phyloP scores from a whole-genome alignment of 2,329 filamentous ascomycete genomes.

The Phoma herbarum region DNA sequence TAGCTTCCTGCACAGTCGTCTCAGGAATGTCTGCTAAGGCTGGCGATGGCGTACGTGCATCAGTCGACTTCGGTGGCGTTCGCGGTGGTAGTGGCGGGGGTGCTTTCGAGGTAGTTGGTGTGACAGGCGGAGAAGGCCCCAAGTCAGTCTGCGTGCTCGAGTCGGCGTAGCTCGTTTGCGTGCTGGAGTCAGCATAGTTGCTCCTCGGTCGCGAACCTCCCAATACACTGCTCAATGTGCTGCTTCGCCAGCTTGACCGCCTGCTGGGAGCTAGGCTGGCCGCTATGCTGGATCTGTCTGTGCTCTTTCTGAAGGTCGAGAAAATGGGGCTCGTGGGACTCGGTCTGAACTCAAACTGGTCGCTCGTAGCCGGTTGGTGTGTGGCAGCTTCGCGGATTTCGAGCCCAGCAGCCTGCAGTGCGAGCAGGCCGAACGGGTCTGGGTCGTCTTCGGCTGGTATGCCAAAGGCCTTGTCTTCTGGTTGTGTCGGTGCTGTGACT shows the following conservation, averaged over 20 bases:
- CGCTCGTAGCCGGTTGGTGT: conserved; percentile 75
- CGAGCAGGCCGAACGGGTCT: conserved; percentile 89
- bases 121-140: conserved; percentile 39
- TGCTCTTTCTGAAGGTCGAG: conserved; percentile 71
- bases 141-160: conserved; percentile 69
- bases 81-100: conserved; percentile 40
- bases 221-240: conserved; percentile 69
- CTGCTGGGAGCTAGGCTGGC: conserved; percentile 53
- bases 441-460: conserved; percentile 82
- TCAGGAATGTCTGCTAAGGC: conserved; percentile 50
- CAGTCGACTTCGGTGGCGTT: conserved; percentile 13
- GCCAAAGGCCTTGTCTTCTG: conserved; percentile 69
- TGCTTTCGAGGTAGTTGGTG: conserved; percentile 8
- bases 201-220: conserved; percentile 68
- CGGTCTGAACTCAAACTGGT: conserved; percentile 83
- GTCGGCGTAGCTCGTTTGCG: conserved; percentile 54
- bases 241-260: conserved; percentile 74
- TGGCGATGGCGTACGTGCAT: conserved; percentile 33
- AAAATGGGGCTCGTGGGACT: conserved; percentile 76
- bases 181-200: conserved; percentile 49
- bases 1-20: conserved; percentile 32
- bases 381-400: conserved; percentile 92
- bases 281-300: conserved; percentile 68
- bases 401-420: conserved; percentile 87
- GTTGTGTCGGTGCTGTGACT: conserved; percentile 50